phyloP scores from a whole-genome alignment of 257 asterid genomes.

The Solanum bulbocastanum region DNA sequence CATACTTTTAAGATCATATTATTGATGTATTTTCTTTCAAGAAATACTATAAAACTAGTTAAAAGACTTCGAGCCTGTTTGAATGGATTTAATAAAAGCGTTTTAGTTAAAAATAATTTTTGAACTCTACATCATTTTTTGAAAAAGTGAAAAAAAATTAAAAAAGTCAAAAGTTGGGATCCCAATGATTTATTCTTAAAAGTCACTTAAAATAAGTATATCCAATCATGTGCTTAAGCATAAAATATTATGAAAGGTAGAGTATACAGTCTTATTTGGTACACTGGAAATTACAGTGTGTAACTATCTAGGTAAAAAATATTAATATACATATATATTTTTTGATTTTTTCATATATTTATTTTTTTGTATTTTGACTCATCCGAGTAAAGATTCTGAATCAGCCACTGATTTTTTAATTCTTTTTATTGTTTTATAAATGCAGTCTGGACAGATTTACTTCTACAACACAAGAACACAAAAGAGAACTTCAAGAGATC shows the following conservation, averaged over 20 bases:
- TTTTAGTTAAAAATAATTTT: too few species aligned
- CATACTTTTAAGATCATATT: neutral
- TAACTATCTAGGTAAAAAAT: neutral
- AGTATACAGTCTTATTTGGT: neutral
- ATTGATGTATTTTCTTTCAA: neutral
- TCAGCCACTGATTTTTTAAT: neutral
- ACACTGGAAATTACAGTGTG: neutral
- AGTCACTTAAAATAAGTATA: neutral
- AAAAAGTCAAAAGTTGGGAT: neutral
- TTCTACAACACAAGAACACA: slow-evolving; percentile 48
- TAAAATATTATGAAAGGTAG: neutral
- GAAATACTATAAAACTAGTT: neutral
- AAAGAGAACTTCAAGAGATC: slow-evolving; percentile 34
- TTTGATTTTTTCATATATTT: neutral
- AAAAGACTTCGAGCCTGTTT: neutral
- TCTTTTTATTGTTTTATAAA: neutral
- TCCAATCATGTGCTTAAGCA: neutral
- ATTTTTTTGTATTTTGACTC: neutral
- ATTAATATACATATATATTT: neutral
- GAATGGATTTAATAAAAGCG: too few species aligned
- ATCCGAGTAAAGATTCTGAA: neutral
- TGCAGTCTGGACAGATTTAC: slow-evolving; percentile 60
- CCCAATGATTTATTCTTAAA: neutral
- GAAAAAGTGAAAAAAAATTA: too few species aligned
- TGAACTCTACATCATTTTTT: neutral